phyloP scores from a whole-genome alignment of 148 eudicot species.

The Heliosperma pusillum region DNA sequence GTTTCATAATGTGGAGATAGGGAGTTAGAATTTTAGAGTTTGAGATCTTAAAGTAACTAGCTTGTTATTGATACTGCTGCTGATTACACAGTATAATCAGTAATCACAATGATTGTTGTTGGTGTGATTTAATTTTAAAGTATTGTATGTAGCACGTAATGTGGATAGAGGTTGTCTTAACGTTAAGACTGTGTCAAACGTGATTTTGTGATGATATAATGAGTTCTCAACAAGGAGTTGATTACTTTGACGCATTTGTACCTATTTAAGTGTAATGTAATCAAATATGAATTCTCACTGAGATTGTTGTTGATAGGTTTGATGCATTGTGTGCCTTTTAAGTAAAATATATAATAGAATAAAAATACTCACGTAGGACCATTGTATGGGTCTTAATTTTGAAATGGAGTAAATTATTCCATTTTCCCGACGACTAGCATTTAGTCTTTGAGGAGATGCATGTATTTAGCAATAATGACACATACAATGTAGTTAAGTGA shows the following conservation, averaged over 20 bases:
- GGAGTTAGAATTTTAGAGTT: too few species aligned
- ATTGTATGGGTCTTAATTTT: not conserved
- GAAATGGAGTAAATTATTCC: not conserved
- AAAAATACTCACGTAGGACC: not conserved
- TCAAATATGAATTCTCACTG: too few species aligned
- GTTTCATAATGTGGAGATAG: too few species aligned
- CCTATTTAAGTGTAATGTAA: not conserved
- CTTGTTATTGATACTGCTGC: too few species aligned
- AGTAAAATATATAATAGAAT: not conserved
- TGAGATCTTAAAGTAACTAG: too few species aligned
- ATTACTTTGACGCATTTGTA: not conserved
- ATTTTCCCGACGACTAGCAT: not conserved
- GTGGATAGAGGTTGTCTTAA: not conserved
- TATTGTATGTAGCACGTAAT: not conserved
- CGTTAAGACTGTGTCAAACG: too few species aligned
- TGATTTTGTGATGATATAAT: too few species aligned
- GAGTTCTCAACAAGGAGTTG: not conserved
- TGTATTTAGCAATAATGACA: not conserved
- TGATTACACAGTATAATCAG: too few species aligned
- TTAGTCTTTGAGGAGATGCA: not conserved
- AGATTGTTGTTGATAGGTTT: too few species aligned
- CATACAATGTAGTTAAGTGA: not conserved
- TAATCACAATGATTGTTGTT: too few species aligned
- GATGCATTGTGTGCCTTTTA: not conserved
- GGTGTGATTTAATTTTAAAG: too few species aligned